Percentiles rank a stretch among this genome's conserved stretches.
phyloP scores from a whole-genome alignment of 2,329 filamentous ascomycete genomes.

The Microcyclospora pomicola region DNA sequence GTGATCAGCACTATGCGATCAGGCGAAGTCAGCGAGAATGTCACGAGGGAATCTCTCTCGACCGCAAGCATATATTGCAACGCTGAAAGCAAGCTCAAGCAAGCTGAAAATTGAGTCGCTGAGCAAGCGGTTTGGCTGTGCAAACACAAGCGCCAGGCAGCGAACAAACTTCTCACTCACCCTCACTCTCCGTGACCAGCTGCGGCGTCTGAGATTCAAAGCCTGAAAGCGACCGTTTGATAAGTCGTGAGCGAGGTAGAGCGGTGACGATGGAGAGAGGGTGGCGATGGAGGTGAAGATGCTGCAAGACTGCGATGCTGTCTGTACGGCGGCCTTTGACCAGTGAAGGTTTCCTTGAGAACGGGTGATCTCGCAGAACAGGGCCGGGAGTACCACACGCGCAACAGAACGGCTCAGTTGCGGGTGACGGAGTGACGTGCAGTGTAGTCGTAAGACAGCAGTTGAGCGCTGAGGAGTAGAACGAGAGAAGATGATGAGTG shows the following conservation, averaged over 20 bases:
- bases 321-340: slow-evolving; percentile 25
- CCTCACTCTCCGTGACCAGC: slow-evolving; percentile 14
- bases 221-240: slow-evolving; percentile 4
- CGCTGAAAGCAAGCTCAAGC: too few species aligned
- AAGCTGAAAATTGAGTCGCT: too few species aligned
- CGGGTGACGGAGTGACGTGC: too few species aligned
- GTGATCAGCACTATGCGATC: too few species aligned
- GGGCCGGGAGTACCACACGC: slow-evolving; percentile 6
- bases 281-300: slow-evolving; percentile 2
- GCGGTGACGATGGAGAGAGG: slow-evolving; percentile 5
- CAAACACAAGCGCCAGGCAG: slow-evolving; percentile 2
- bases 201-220: slow-evolving; percentile 1
- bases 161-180: slow-evolving; percentile 10
- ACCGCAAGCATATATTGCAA: not conserved
- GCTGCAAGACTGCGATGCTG: slow-evolving; percentile 8
- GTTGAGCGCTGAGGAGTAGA: too few species aligned
- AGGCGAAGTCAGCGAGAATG: too few species aligned
- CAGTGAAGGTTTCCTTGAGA: slow-evolving; percentile 50
- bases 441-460: too few species aligned
- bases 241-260: slow-evolving; percentile 5
- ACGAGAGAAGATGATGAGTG: too few species aligned
- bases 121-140: not conserved
- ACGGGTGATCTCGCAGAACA: slow-evolving; percentile 17
- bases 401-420: too few species aligned
- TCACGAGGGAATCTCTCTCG: slow-evolving; percentile 4